phyloP scores from a whole-genome alignment of 768 basidiomycete genomes.

The Leucocoprinus birnbaumii region DNA sequence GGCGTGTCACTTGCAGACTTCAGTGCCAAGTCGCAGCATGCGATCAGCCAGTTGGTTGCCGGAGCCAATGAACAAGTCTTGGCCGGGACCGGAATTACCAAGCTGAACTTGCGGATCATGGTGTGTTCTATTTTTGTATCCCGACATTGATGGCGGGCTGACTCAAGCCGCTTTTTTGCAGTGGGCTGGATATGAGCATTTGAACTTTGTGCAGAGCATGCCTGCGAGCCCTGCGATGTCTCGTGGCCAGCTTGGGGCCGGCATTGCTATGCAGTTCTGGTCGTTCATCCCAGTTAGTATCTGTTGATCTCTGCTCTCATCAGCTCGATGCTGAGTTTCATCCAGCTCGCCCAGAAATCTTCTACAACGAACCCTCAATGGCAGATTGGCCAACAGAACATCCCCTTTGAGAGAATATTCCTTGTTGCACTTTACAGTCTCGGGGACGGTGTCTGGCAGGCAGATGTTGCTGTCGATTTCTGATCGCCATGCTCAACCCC shows the following conservation, averaged over 20 bases:
- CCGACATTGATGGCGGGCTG: neutral
- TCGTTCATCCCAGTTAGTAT: conserved; percentile 33
- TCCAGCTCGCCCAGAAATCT: conserved; percentile 11
- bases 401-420: conserved; percentile 40
- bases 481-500: no score
- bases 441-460: conserved; percentile 46
- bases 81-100: neutral
- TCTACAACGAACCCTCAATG: conserved; percentile 25
- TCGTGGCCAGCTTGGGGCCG: conserved; percentile 9
- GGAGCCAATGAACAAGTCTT: conserved; percentile 13
- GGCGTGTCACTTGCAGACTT: conserved; percentile 11
- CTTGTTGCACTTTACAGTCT: conserved; percentile 41
- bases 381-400: conserved; percentile 29
- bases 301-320: neutral
- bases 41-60: conserved; percentile 7
- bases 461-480: conserved; percentile 42
- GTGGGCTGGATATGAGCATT: conserved; percentile 15
- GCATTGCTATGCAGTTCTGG: conserved; percentile 14
- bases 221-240: conserved; percentile 7
- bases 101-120: conserved; percentile 12
- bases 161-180: neutral
- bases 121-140: neutral
- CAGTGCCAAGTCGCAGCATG: neutral
- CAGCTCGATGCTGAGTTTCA: conserved; percentile 25
- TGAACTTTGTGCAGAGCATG: conserved; percentile 11